phyloP scores from a whole-genome alignment of 805 yeast species.

The Candida namnaoensis region DNA sequence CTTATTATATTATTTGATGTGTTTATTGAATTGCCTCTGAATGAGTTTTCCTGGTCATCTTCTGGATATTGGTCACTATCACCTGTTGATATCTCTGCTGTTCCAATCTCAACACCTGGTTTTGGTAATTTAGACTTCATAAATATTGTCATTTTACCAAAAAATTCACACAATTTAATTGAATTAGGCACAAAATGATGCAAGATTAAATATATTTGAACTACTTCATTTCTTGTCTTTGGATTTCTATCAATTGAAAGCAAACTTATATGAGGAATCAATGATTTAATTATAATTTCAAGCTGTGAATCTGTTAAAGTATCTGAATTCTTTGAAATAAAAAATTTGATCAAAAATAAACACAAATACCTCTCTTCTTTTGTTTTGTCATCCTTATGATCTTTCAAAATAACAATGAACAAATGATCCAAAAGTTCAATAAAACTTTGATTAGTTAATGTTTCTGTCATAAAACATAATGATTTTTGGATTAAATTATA shows the following conservation, averaged over 20 bases:
- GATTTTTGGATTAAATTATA: constrained; percentile 10
- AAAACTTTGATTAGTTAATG: constrained; percentile 11
- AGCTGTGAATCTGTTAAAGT: constrained; percentile 1
- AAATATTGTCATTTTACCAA: constrained; percentile 6
- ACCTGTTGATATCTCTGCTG: background rate
- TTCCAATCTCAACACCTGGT: background rate
- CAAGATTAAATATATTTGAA: constrained; percentile 11
- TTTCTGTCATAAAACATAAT: constrained; percentile 15
- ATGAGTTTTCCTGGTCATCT: no score
- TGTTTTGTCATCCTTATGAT: constrained; percentile 3
- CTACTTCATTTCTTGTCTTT: constrained; percentile 12
- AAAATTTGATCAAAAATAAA: constrained; percentile 15
- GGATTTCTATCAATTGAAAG: constrained; percentile 12
- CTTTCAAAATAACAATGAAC: constrained; percentile 6
- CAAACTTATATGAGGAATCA: constrained; percentile 2
- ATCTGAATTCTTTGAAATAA: constrained; percentile 7
- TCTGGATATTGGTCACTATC: background rate
- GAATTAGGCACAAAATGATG: constrained; percentile 1
- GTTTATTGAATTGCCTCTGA: no score
- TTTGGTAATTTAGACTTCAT: constrained; percentile 1
- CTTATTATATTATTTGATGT: no score
- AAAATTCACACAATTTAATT: constrained; percentile 2
- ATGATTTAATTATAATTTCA: constrained; percentile 2
- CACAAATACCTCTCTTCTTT: constrained; percentile 16
- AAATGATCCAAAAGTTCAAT: constrained; percentile 9